A percentile compares a stretch with the other conserved stretches of the same genome.
Conservation (phyloP, 257 asterid genomes). For the Fraxinus excelsior region DNA sequence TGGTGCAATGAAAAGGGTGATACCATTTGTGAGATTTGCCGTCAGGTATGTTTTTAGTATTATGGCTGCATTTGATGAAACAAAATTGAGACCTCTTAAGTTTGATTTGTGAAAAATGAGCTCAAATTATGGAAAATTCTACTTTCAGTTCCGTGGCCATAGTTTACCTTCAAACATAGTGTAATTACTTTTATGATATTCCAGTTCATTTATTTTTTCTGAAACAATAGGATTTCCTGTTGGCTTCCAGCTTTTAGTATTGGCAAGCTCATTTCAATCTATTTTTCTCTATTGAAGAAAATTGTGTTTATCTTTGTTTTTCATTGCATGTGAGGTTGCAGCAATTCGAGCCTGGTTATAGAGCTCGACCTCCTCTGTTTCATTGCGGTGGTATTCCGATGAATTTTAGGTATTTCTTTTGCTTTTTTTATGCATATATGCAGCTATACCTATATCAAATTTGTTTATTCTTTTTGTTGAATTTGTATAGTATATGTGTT, state of each 20-base stretch:
- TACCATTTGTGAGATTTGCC: conserved; percentile 81
- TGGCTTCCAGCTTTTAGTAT: not conserved
- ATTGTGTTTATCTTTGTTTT: conserved; percentile 5
- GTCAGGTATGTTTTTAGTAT: conserved; percentile 47
- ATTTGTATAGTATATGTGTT: not conserved
- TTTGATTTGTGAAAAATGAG: not conserved
- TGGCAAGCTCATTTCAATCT: not conserved
- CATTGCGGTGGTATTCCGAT: conserved; percentile 55
- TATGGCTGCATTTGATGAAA: not conserved
- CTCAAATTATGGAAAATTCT: not conserved
- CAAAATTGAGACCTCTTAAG: conserved; percentile 2
- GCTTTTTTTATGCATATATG: not conserved
- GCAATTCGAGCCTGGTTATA: conserved; percentile 78
- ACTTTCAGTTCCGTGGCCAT: not conserved
- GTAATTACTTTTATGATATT: not conserved
- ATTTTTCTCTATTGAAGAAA: conserved; percentile 1
- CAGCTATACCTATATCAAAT: not conserved
- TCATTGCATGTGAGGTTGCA: conserved; percentile 37
- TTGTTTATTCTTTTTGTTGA: not conserved
- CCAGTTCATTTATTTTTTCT: not conserved
- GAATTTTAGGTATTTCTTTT: conserved; percentile 62
- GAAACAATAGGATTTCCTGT: not conserved
- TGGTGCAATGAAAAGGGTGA: conserved; percentile 97
- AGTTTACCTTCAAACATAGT: not conserved
- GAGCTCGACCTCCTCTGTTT: conserved; percentile 69